A percentile compares a stretch with the other conserved stretches of the same genome.
Evolutionary conservation across 176 grass and related monocot genomes (phyloP).

Genomic region (Juncus inflexus): DNA sequence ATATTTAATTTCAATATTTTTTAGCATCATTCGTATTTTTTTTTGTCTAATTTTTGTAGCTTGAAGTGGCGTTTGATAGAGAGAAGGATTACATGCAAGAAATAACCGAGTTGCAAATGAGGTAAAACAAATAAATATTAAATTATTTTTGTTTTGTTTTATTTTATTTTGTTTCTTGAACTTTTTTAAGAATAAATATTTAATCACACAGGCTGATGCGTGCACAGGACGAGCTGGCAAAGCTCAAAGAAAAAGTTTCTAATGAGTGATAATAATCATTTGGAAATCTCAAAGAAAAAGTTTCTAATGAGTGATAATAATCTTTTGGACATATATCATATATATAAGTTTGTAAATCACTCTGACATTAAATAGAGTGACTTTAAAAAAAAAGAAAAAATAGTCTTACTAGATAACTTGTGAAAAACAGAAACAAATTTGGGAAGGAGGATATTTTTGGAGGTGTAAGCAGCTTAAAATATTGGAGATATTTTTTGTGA

Average conservation of each 20-base stretch:
- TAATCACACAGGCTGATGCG: slow-evolving; percentile 47
- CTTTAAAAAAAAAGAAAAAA: not conserved
- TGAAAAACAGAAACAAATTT: no score
- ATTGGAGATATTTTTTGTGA: no score
- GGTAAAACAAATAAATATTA: slow-evolving; percentile 33
- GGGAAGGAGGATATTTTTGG: no score
- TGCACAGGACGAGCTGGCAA: slow-evolving; percentile 67
- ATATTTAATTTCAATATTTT: no score
- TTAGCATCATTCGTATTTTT: not conserved
- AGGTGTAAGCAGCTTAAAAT: no score
- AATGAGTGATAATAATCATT: slow-evolving; percentile 28
- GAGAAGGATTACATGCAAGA: slow-evolving; percentile 79
- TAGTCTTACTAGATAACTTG: slow-evolving; percentile 13
- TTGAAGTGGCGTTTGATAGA: slow-evolving; percentile 73
- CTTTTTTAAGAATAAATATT: not conserved
- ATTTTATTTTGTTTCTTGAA: slow-evolving; percentile 16
- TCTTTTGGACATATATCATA: not conserved
- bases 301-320: slow-evolving; percentile 35
- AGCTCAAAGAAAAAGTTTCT: slow-evolving; percentile 67
- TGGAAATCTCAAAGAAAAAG: slow-evolving; percentile 55
- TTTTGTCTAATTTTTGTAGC: slow-evolving; percentile 35
- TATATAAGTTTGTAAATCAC: not conserved
- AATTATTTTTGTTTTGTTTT: slow-evolving; percentile 19
- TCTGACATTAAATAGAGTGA: no score
- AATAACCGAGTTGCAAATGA: slow-evolving; percentile 70